Evolutionary conservation across 768 basidiomycete genomes (phyloP).

Genomic region (Russula sp.): DNA sequence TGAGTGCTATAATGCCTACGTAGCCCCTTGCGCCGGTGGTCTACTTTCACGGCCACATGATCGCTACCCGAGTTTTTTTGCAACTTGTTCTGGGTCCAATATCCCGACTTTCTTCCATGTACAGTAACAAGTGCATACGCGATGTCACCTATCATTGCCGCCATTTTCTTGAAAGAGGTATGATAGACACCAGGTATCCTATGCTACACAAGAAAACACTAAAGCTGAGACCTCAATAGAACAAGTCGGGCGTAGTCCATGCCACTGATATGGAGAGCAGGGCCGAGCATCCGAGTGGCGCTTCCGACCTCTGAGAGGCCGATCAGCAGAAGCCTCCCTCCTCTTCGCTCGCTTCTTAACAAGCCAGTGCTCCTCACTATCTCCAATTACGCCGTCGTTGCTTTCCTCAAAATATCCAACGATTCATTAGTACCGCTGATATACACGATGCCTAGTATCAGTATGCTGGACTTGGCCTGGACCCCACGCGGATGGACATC

Average conservation of each 20-base stretch:
- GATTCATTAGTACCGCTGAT: neutral
- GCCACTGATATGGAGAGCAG: neutral
- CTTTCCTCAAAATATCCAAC: neutral
- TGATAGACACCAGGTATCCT: slow-evolving; percentile 27
- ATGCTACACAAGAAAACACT: slow-evolving; percentile 20
- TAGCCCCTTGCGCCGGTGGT: slow-evolving; percentile 25
- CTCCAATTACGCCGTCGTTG: neutral
- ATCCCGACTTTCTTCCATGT: slow-evolving; percentile 32
- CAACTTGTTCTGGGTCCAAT: slow-evolving; percentile 22
- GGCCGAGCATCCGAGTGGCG: neutral
- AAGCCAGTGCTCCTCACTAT: neutral
- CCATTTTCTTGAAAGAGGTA: slow-evolving; percentile 24
- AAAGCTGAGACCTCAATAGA: slow-evolving; percentile 26
- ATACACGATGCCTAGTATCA: neutral
- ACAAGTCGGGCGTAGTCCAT: no score
- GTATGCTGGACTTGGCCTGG: neutral
- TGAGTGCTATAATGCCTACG: neutral
- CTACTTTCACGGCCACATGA: slow-evolving; percentile 26
- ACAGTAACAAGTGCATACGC: slow-evolving; percentile 29
- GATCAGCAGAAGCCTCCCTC: neutral
- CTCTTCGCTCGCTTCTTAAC: neutral
- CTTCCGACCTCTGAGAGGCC: neutral
- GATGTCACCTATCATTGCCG: slow-evolving; percentile 26
- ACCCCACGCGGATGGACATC: neutral
- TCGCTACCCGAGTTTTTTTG: slow-evolving; percentile 20